Base-by-base conservation (phyloP, 169 alveolate genomes). In the Plasmodium reichenowi region DNA sequence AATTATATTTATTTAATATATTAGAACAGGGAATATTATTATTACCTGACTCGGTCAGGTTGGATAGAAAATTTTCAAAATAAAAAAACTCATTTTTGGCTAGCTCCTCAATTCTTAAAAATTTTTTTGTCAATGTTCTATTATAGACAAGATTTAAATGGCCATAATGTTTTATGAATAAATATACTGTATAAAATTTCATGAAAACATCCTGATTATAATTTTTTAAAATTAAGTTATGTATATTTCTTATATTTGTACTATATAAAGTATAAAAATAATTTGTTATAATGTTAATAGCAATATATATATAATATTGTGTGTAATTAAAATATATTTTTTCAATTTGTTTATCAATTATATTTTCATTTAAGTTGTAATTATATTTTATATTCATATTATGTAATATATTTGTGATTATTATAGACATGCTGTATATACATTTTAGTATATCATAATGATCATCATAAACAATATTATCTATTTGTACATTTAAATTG, bases 101-200 rank as follows among this genome's bases (percentile, higher is more conserved):
- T 20, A 83, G 4, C 13, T n/a, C 20, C 20, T 24, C 45, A 60
- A 47, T 20, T 50, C 52, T 67, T 68, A 83, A 15, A 58, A 68
- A 83, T 56, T 83, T 24, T 47, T 68, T 58, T 13, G 70, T 10
- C 68, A 22, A 60, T 20, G 38, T 12, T 48, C 83, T 68, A 58
- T 83, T 66, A 68, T 68, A 83, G 8, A 38, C 17, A 48, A 83
- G 22, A 22, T 13, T 58, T 2, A 32, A 68, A 22, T 32, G 29
- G 47, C n/a, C 68, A 68, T 83, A 52, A 22, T 54, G 20, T 68
- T 83, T 67, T 56, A 83, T 32, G n/a, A 83, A 83, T 70, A 83
- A 68, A 50, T 83, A 83, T 26, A 83, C 43, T 32, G 91, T 83
- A 26, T 83, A 83, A 63, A 83, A 83, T 67, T 83, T 83, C 91